phyloP scores from a whole-genome alignment of 257 asterid species.

The Haberlea rhodopensis region DNA sequence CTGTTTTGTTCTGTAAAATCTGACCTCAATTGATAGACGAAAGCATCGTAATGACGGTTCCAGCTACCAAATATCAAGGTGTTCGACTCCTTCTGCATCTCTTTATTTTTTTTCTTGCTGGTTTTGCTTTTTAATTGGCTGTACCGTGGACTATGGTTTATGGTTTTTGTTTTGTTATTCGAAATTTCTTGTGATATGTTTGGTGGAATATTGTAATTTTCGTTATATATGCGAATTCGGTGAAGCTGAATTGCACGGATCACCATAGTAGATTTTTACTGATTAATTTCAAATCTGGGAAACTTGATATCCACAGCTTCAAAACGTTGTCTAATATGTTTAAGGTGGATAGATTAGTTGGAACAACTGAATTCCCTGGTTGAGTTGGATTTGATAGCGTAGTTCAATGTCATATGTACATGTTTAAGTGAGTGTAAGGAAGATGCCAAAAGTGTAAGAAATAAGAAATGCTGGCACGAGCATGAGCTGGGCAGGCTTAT shows the following conservation, averaged over 20 bases:
- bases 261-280: neutral
- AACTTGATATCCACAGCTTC: neutral
- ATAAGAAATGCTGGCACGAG: neutral
- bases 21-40: neutral
- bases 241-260: neutral
- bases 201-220: neutral
- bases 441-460: neutral
- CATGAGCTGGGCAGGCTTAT: neutral
- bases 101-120: neutral
- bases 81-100: neutral
- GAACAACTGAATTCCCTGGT: neutral
- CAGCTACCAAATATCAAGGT: conserved; percentile 60
- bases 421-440: neutral
- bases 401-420: neutral
- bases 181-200: neutral
- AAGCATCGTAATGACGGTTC: conserved; percentile 44
- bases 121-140: neutral
- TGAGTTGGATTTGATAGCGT: neutral
- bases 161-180: neutral
- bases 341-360: neutral
- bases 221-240: neutral
- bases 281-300: neutral
- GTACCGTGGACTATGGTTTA: neutral
- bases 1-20: neutral
- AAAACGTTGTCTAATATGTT: neutral